Base-by-base conservation (phyloP, 495 filamentous ascomycete genomes). In the Apiosordaria backusii region DNA sequence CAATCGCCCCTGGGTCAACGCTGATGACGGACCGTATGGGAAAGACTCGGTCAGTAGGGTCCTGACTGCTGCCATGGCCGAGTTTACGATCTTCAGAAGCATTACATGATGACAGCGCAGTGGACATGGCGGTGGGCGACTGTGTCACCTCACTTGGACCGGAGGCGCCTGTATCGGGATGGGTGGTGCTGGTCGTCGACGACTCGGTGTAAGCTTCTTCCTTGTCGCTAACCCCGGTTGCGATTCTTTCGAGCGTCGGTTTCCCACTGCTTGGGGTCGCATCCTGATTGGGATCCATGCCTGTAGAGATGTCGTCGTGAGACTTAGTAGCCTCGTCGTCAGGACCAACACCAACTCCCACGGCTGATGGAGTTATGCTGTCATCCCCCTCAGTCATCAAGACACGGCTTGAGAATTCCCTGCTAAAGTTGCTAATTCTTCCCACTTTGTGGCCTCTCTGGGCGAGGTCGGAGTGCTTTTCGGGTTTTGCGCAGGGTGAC, bases 1-100 rank as follows among this genome's bases (percentile, higher is more conserved):
- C 71, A 3, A 77, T 29, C 25, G 59, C 3, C n/a, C 57, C 19
- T 2, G n/a, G 4, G 88, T 84, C 88, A 26, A 96, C 88, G 10
- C 87, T 90, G 24, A 96, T 85, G 25, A 91, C 88, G 15, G 90
- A 93, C 45, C 89, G 85, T n/a, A 96, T 90, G 15, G 92, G 92
- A 65, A 92, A 96, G 22, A 96, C 89, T 25, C 90, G 84, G 70
- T 94, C 90, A 9, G 81, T 76, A 24, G 69, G 70, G 54, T 80
- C 79, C n/a, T 75, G 67, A 24, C 65, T 35, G 62, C 55, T 61
- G 45, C 68, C 61, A 25, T 75, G 64, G 61, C 71, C 68, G 26
- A 70, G 67, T 45, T 74, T 72, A 26, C 64, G 67, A 52, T 75
- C 72, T 6, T 68, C 66, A 19, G 66, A 66, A 9, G 65, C 55